Percentiles rank a stretch among this genome's conserved stretches.
Evolutionary conservation across 495 filamentous ascomycete genomes (phyloP).

Genomic region (Diplogelasinospora grovesii): DNA sequence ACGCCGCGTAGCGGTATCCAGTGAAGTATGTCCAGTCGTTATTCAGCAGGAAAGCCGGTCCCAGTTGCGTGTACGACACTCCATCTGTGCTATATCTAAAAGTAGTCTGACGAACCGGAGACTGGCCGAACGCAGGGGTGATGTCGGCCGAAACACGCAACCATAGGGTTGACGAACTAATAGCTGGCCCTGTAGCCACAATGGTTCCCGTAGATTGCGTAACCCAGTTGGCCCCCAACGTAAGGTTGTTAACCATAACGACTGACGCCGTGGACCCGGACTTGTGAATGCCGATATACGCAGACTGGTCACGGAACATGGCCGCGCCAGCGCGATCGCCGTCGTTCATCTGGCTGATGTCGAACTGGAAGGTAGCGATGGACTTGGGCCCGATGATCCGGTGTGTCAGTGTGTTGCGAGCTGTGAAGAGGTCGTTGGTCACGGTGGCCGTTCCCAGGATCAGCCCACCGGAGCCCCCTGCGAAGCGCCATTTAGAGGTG

Average conservation of each 20-base stretch:
- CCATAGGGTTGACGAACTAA: slow-evolving; percentile 29
- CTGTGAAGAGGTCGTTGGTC: slow-evolving; percentile 45
- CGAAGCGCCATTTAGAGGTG: slow-evolving; percentile 20
- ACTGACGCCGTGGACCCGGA: slow-evolving; percentile 13
- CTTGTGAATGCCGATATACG: slow-evolving; percentile 45
- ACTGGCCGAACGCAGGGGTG: slow-evolving; percentile 27
- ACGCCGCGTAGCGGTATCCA: slow-evolving; percentile 52
- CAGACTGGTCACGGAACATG: slow-evolving; percentile 44
- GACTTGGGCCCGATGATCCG: slow-evolving; percentile 44
- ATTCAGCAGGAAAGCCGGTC: slow-evolving; percentile 33
- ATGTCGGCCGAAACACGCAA: slow-evolving; percentile 38
- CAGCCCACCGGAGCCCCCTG: slow-evolving; percentile 22
- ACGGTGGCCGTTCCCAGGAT: slow-evolving; percentile 44
- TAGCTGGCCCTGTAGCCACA: slow-evolving; percentile 21
- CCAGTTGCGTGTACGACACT: slow-evolving; percentile 34
- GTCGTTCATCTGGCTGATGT: slow-evolving; percentile 39
- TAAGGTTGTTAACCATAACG: slow-evolving; percentile 23
- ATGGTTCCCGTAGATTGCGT: slow-evolving; percentile 34
- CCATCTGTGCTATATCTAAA: slow-evolving; percentile 51
- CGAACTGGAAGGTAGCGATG: slow-evolving; percentile 40
- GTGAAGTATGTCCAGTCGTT: slow-evolving; percentile 47
- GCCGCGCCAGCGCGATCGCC: slow-evolving; percentile 48
- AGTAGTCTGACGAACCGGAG: slow-evolving; percentile 20
- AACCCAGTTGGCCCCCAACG: slow-evolving; percentile 31
- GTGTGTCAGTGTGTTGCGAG: slow-evolving; percentile 51